phyloP scores from a whole-genome alignment of 2,329 filamentous ascomycete species.

The Scleromitrula shiraiana region DNA sequence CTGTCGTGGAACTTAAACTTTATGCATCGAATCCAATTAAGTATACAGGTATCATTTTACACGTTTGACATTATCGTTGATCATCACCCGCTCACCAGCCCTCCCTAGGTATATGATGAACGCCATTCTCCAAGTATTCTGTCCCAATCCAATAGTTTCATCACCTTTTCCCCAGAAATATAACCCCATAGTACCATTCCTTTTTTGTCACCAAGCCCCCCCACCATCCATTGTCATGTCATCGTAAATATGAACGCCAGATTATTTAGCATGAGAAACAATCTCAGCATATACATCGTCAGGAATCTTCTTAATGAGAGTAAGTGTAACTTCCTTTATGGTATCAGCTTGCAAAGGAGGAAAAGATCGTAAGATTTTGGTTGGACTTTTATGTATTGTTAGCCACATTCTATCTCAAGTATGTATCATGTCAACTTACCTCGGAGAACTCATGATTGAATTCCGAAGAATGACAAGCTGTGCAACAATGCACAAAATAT shows the following conservation, averaged over 20 bases:
- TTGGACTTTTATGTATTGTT: slow-evolving; percentile 56
- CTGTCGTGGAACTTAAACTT: too few relatives aligned
- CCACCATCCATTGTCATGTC: neutral
- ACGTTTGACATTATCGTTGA: neutral
- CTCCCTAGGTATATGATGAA: neutral
- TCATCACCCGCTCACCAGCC: neutral
- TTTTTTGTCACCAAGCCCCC: neutral
- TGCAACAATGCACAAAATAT: slow-evolving; percentile 92
- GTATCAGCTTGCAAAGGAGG: slow-evolving; percentile 75
- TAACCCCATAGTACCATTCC: neutral
- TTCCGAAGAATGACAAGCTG: slow-evolving; percentile 85
- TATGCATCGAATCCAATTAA: neutral
- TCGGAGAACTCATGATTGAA: slow-evolving; percentile 73
- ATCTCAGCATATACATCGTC: slow-evolving; percentile 87
- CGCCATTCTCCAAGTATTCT: neutral
- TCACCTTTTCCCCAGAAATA: neutral
- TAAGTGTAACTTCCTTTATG: slow-evolving; percentile 77
- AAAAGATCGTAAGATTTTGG: slow-evolving; percentile 82
- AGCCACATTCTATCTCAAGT: neutral
- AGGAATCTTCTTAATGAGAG: slow-evolving; percentile 83
- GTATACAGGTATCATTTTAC: neutral
- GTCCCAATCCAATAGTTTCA: neutral
- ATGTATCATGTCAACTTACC: slow-evolving; percentile 43
- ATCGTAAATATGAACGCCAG: neutral
- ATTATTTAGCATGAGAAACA: slow-evolving; percentile 70